phyloP scores from a whole-genome alignment of 306 rosid genomes.

The Medicago lupulina region DNA sequence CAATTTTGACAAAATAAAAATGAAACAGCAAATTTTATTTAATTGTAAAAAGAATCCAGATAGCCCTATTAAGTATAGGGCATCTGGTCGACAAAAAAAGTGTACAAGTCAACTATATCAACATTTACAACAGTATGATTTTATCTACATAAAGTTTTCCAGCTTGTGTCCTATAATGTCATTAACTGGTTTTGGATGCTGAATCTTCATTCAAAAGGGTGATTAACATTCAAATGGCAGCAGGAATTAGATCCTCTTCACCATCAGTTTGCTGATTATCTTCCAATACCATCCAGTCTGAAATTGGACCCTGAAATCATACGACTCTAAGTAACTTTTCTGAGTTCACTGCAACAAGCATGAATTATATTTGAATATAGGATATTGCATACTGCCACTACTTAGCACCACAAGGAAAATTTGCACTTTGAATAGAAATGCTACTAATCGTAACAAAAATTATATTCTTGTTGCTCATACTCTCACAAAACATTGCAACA shows the following conservation, averaged over 20 bases:
- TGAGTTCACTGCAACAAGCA: too few species aligned
- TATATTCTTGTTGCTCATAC: neutral
- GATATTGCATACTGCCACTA: too few species aligned
- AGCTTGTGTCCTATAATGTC: neutral
- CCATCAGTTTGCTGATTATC: slow-evolving; percentile 48
- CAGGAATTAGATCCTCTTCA: slow-evolving; percentile 48
- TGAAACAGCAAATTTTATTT: neutral
- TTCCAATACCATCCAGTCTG: slow-evolving; percentile 76
- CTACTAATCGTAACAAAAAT: neutral
- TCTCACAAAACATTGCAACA: neutral
- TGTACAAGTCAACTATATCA: neutral
- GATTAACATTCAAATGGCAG: slow-evolving; percentile 50
- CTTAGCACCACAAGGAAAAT: neutral
- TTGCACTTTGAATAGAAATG: neutral
- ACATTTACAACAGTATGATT: neutral
- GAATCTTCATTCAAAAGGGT: slow-evolving; percentile 34
- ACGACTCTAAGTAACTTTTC: neutral
- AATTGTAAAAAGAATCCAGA: slow-evolving; percentile 17
- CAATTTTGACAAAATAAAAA: neutral
- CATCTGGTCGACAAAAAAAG: neutral
- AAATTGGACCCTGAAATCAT: slow-evolving; percentile 69
- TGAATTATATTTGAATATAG: neutral
- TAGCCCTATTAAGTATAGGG: neutral
- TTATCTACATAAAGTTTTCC: slow-evolving; percentile 3
- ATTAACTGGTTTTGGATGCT: neutral